phyloP scores from a whole-genome alignment of 2,329 filamentous ascomycete species.

The Ophiosphaerella narmari region DNA sequence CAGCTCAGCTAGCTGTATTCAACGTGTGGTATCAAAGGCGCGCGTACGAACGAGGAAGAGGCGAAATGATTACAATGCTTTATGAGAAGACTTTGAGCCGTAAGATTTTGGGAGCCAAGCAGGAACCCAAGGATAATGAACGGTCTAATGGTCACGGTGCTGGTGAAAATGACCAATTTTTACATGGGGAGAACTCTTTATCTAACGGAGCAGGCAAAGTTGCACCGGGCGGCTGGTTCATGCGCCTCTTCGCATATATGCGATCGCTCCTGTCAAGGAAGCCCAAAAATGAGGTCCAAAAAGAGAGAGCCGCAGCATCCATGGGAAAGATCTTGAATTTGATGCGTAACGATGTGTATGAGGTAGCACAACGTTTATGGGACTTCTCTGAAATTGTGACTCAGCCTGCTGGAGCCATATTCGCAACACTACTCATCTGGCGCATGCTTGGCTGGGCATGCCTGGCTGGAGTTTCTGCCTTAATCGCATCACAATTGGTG shows the following conservation, averaged over 20 bases:
- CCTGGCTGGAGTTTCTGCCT: slow-evolving; percentile 71
- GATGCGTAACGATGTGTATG: slow-evolving; percentile 80
- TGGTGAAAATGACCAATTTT: slow-evolving; percentile 14
- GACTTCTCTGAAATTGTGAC: slow-evolving; percentile 78
- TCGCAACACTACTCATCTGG: slow-evolving; percentile 77
- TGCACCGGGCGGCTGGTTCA: slow-evolving; percentile 7
- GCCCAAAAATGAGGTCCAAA: slow-evolving; percentile 33
- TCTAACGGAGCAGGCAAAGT: slow-evolving; percentile 5
- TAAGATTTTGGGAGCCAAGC: slow-evolving; percentile 55
- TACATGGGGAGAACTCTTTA: slow-evolving; percentile 17
- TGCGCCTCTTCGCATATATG: slow-evolving; percentile 11
- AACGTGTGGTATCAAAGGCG: slow-evolving; percentile 82
- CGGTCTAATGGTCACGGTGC: slow-evolving; percentile 23
- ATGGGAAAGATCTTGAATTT: slow-evolving; percentile 92
- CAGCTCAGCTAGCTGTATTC: slow-evolving; percentile 69
- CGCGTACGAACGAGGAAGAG: slow-evolving; percentile 80
- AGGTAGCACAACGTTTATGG: slow-evolving; percentile 84
- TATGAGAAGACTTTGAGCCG: slow-evolving; percentile 76
- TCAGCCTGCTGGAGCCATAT: slow-evolving; percentile 74
- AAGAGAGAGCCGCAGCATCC: slow-evolving; percentile 66
- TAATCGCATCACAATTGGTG: slow-evolving; percentile 69
- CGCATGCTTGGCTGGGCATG: slow-evolving; percentile 80
- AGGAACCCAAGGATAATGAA: slow-evolving; percentile 32
- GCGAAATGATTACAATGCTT: slow-evolving; percentile 84
- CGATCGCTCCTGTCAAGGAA: slow-evolving; percentile 24